Base-by-base conservation (phyloP, 2,329 filamentous ascomycete species). In the Aspergillus sp. region DNA sequence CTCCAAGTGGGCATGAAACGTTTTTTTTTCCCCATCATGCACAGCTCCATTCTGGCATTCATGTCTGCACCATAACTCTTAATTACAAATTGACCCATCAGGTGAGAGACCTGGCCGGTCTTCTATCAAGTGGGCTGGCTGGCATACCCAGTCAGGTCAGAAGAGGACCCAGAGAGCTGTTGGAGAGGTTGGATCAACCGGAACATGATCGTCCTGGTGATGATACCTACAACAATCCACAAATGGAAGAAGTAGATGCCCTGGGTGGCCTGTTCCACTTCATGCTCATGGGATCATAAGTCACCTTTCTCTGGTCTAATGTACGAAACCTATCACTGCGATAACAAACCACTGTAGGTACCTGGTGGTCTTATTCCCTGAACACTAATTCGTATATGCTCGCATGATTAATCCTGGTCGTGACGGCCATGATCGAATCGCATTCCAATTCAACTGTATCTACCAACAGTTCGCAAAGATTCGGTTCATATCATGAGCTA, bases 121-220 rank as follows among this genome's bases (percentile, higher is more conserved):
- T 13, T 15, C 32, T 10, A 36, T 13, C 32, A 36, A 36, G 32
- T 13, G 12, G 32, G 32, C 12, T 36, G 32, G 32, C 32, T 36
- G 32, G 32, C 32, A 36, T 36, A 36, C 32, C 32, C 47, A 10
- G 15, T 17, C 13, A 30, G 32, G 23, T 30, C 13, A 30, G 12
- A 28, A 17, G 25, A 17, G n/a, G n/a, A 50, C 23, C 47, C 25
- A 30, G 7, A 28, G 7, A 10, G n/a, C 47, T 30, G 15, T 50
- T 50, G 23, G 47, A 50, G 47, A 50, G 47, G 47, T 32, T n/a
- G 47, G 47, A 32, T 50, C 47, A 50, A 30, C 47, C 15, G 30
- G 17, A 12, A 30, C 25, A 50, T 50, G 25, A 30, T 50, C 23
- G n/a, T 19, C 25, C 23, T 28, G 25, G 15, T 50, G 15, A 17